phyloP scores from a whole-genome alignment of 805 yeast genomes.

The Candida germanica region DNA sequence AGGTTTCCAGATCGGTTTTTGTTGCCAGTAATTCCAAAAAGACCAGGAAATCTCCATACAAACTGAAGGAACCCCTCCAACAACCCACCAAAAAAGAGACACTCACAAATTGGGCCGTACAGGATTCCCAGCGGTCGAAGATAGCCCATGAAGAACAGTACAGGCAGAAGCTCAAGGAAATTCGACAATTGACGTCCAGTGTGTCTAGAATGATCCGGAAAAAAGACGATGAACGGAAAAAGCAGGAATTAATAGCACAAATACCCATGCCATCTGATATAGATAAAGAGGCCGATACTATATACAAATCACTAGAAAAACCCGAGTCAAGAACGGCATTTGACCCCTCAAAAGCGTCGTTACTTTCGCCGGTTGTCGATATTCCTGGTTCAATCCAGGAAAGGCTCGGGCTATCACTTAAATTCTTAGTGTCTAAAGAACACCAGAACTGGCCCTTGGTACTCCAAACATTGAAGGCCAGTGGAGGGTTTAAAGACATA shows the following conservation, averaged over 20 bases:
- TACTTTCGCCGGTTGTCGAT: constrained; percentile 19
- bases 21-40: constrained; percentile 6
- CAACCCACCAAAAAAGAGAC: constrained; percentile 2
- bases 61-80: too few species aligned
- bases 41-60: background rate
- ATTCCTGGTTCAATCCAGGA: constrained; percentile 37
- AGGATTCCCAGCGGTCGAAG: constrained; percentile 19
- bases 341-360: constrained; percentile 8
- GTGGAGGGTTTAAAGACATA: constrained; percentile 36
- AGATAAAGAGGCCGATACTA: constrained; percentile 12
- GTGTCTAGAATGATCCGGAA: constrained; percentile 22
- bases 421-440: constrained; percentile 35
- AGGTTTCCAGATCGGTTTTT: constrained; percentile 6
- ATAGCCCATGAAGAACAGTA: constrained; percentile 21
- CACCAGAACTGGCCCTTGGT: constrained; percentile 49
- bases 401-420: constrained; percentile 38
- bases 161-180: constrained; percentile 23
- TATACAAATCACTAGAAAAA: constrained; percentile 13
- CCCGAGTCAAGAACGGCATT: constrained; percentile 1
- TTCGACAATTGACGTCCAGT: constrained; percentile 27
- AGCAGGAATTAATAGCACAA: constrained; percentile 12
- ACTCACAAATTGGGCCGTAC: constrained; percentile 17
- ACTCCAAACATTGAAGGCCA: constrained; percentile 31
- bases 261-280: constrained; percentile 19
- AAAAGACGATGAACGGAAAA: constrained; percentile 18